Base-by-base conservation (phyloP, 352 stramenopile genomes). In the Globisporangium canariense region DNA sequence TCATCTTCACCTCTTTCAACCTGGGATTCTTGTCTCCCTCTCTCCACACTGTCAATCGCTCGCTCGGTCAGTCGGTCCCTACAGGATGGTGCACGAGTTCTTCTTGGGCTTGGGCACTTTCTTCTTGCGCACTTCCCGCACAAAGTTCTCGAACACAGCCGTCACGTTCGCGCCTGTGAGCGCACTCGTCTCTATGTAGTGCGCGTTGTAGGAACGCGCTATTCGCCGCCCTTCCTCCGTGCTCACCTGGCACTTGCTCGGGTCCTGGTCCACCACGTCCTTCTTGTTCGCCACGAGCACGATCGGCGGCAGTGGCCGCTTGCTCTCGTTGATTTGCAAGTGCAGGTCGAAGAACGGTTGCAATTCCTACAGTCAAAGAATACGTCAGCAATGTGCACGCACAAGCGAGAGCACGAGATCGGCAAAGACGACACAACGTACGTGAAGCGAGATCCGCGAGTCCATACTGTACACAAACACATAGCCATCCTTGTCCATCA, bases 391-490 rank as follows among this genome's bases (percentile, higher is more conserved):
- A 56, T 22, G 25, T 36, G 52, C 14, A 34, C 8, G 59, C 2
- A 41, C 3, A 68, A 30, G 9, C 36, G 36, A 58, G 18, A 59
- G 1, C 16, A 47, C 8, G 41, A 9, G 4, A 47, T 43, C 14
- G 14, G 41, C 14, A 36, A 7, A 4, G 6, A 13, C 38, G 38
- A 45, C 36, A 47, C 46, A 25, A 55, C 68, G 38, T 86, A 90
- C 83, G 68, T 94, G 83, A 46, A 96, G 77, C 62, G 83, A 94
- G 69, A 90, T 89, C 45, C 85, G 79, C 64, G 86, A 94, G 75
- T 95, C 84, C 81, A 96, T 93, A 74, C 80, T 91, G 75, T 95
- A 96, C 60, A 96, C 88, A 83, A 96, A 96, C 62, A 96, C 83
- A 69, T 96, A 96, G 66, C 84, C 88, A 74, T 96, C 84, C 66